Conservation (phyloP, 202 grass and related monocot genomes). For the Zizania palustris region DNA sequence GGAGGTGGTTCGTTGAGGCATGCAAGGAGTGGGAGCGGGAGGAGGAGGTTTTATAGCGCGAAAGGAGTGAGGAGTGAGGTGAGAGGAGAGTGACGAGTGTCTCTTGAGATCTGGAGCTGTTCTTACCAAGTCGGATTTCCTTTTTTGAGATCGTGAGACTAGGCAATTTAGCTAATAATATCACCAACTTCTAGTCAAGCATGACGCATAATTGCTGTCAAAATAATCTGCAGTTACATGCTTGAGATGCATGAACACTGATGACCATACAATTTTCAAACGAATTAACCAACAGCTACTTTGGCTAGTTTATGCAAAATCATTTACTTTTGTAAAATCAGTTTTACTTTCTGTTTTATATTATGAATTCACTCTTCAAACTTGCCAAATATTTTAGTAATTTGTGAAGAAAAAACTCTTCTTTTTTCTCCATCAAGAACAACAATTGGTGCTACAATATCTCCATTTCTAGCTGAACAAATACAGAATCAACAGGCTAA, state of each 20-base stretch:
- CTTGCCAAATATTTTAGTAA: neutral
- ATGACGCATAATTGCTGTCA: neutral
- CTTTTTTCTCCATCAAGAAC: neutral
- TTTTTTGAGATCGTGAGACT: conserved; percentile 16
- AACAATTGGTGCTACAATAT: neutral
- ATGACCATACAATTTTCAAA: too few relatives aligned
- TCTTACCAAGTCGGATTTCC: conserved; percentile 41
- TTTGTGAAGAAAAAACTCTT: neutral
- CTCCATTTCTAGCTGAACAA: neutral
- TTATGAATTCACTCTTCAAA: neutral
- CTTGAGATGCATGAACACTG: too few relatives aligned
- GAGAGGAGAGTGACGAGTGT: conserved; percentile 1
- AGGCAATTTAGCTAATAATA: neutral
- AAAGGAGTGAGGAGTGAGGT: conserved; percentile 52
- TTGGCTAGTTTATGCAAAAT: too few relatives aligned
- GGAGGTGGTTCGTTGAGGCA: conserved; percentile 54
- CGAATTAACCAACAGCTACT: too few relatives aligned
- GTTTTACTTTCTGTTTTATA: too few relatives aligned
- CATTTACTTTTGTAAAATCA: too few relatives aligned
- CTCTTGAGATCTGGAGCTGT: neutral
- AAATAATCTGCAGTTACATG: too few relatives aligned
- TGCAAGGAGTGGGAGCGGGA: conserved; percentile 46
- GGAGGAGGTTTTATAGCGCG: conserved; percentile 46
- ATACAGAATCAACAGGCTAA: neutral
- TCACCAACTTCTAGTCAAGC: neutral